Evolutionary conservation across 2,329 filamentous ascomycete genomes (phyloP), one percentile per base, ranked within the genome.

Genomic region (Verticillium isaacii): DNA sequence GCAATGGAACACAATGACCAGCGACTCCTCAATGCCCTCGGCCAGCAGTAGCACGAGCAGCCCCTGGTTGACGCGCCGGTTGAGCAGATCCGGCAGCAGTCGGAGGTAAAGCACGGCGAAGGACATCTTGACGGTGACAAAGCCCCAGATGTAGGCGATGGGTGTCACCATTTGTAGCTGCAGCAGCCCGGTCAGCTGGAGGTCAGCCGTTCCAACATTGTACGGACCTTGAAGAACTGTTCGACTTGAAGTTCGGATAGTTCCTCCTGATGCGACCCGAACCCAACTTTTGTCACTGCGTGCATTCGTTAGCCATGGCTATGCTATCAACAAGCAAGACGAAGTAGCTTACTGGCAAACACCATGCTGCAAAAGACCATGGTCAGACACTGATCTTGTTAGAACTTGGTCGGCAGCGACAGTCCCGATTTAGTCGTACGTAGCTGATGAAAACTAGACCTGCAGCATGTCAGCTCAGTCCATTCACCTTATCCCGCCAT

Each of bases 1-100:
- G 14, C 65, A 66, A 50, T 65, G 64, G n/a, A 66, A 64, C 32
- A 63, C 62, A 17, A 64, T 60, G 3, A 64, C 64, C 5, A 65
- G 60, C 1, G 64, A 64, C 39, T 64, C 64, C 52, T 58, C 64
- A 15, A 65, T 60, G 32, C 64, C 64, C 32, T 65, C 64, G n/a
- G 62, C 57, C 15, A 63, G 50, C 5, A 65, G 39, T 3, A 65
- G 34, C n/a, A 61, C 32, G 7, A 65, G 25, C 17, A 65, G 64
- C 19, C 64, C 62, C 25, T 64, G 58, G 60, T 64, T 65, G n/a
- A 64, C 60, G 15, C 64, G 58, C 32, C 60, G 58, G 14, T 59
- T 62, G 14, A 60, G 12, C 23, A 64, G 39, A n/a, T 64, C 62
- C 11, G 64, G 64, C 17, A 65, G 62, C 23, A 65, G 62, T 32